Evolutionary conservation across 1,284 basidiomycete species (phyloP).

Genomic region (Cryptococcus sp.): DNA sequence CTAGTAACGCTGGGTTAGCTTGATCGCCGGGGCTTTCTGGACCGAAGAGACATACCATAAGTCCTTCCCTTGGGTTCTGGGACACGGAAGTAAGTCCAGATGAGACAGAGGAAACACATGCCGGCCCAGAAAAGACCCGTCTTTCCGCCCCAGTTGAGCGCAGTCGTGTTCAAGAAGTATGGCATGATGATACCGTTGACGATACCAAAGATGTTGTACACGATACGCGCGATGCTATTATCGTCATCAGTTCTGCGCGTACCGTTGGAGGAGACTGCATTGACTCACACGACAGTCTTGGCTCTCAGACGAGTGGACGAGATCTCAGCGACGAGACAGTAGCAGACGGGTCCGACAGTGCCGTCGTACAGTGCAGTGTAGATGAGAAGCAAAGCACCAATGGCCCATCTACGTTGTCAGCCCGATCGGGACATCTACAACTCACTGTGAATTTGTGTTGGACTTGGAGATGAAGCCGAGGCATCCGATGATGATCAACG

Average conservation of each 20-base stretch:
- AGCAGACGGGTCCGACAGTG: conserved; percentile 39
- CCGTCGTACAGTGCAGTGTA: conserved; percentile 24
- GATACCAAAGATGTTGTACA: conserved; percentile 43
- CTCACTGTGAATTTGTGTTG: conserved; percentile 8
- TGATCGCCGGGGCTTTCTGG: no score
- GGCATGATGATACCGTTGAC: conserved; percentile 15
- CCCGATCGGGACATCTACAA: background rate
- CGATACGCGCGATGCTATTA: conserved; percentile 42
- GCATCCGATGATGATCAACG: conserved; percentile 21
- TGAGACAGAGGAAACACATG: conserved; percentile 16
- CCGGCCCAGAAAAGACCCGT: conserved; percentile 27
- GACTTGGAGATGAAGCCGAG: conserved; percentile 14
- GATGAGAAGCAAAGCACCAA: conserved; percentile 21
- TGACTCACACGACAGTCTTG: conserved; percentile 55
- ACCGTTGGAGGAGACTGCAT: background rate
- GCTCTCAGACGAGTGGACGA: conserved; percentile 53
- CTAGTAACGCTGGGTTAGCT: no score
- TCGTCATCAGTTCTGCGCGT: conserved; percentile 17
- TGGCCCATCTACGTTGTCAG: conserved; percentile 9
- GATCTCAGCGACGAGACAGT: conserved; percentile 53
- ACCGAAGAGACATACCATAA: conserved; percentile 27
- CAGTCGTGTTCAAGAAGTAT: conserved; percentile 24
- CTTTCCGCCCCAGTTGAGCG: conserved; percentile 25
- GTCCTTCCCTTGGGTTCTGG: conserved; percentile 28
- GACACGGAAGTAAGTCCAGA: conserved; percentile 29